phyloP scores from a whole-genome alignment of 495 filamentous ascomycete genomes.

The Aspergillus mulundensis region DNA sequence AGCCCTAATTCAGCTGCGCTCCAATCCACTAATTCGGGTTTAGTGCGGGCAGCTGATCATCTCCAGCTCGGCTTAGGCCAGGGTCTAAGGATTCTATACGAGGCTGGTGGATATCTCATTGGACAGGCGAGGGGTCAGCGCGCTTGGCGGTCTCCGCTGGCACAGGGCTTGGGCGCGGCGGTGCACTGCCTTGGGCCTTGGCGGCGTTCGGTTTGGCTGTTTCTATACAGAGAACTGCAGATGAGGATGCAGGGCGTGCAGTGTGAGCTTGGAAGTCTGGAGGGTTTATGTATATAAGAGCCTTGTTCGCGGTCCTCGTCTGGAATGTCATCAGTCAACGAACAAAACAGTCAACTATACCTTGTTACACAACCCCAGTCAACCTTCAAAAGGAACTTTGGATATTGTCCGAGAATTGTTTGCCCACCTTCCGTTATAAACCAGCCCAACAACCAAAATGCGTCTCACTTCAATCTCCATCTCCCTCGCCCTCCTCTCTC shows the following conservation, averaged over 20 bases:
- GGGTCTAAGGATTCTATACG: background rate
- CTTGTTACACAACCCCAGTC: too few species aligned
- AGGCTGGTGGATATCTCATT: background rate
- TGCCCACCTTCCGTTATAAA: too few species aligned
- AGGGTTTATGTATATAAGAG: background rate
- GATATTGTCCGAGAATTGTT: too few species aligned
- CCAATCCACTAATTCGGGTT: background rate
- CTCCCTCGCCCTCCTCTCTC: background rate
- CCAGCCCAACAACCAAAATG: background rate
- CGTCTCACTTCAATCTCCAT: background rate
- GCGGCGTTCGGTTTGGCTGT: background rate
- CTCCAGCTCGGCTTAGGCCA: background rate
- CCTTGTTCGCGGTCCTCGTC: background rate
- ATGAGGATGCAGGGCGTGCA: background rate
- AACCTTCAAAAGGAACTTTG: too few species aligned
- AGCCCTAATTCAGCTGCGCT: background rate
- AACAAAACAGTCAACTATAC: too few species aligned
- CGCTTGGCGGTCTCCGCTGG: conserved; percentile 1
- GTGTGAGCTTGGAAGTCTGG: background rate
- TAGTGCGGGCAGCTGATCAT: background rate
- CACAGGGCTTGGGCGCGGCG: background rate
- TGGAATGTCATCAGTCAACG: background rate
- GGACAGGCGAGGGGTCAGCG: background rate
- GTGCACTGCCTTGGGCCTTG: background rate
- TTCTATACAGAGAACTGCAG: background rate